phyloP scores from a whole-genome alignment of 73 alveolate genomes.

The Paramecium octaurelia region DNA sequence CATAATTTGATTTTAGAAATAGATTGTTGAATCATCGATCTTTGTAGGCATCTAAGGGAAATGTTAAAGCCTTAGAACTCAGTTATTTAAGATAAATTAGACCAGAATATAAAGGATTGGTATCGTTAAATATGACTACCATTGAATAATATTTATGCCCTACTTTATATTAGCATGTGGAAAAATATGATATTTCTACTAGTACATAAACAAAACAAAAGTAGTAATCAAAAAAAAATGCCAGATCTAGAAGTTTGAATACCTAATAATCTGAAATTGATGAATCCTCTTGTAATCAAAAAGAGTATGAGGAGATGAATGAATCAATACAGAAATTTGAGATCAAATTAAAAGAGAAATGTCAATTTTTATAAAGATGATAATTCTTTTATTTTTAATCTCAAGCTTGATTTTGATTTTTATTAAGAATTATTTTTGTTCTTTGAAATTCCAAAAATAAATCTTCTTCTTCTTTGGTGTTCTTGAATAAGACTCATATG shows the following conservation, averaged over 20 bases:
- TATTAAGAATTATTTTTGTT: background rate
- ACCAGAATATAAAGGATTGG: background rate
- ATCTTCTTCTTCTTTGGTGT: background rate
- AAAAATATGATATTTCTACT: background rate
- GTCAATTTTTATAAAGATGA: background rate
- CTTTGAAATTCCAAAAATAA: too few relatives aligned
- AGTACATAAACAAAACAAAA: background rate
- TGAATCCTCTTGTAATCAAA: background rate
- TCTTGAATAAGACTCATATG: background rate
- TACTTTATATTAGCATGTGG: background rate
- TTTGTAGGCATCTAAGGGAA: background rate
- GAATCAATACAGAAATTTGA: background rate
- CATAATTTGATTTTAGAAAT: background rate
- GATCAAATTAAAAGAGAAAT: background rate
- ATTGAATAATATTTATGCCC: background rate
- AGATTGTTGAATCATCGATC: background rate
- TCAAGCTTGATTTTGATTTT: background rate
- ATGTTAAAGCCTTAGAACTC: background rate
- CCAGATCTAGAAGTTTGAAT: background rate
- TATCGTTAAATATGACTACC: background rate
- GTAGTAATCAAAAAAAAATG: background rate
- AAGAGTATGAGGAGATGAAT: background rate
- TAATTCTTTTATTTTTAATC: background rate
- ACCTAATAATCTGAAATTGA: background rate
- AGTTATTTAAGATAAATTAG: background rate